Conservation (phyloP, 139 green algal species). For the Chlamydomonas sphaeroides region DNA sequence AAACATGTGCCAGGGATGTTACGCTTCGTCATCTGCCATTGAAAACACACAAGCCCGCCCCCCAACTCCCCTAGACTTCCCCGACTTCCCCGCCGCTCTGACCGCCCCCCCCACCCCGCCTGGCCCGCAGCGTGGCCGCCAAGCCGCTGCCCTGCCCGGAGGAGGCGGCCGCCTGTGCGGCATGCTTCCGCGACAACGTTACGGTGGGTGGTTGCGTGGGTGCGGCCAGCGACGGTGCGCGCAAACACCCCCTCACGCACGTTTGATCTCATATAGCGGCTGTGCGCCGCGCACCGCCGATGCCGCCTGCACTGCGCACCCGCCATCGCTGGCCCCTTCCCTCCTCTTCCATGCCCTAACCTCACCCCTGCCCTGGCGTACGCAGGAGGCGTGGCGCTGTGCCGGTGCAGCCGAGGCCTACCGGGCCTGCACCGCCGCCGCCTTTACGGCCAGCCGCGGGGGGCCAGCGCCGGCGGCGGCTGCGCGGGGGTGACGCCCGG, state of each 20-base stretch:
- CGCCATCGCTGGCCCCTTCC: not conserved
- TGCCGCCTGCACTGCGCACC: not conserved
- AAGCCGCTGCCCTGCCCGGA: conserved; percentile 22
- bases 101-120: not conserved
- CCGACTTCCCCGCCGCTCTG: not conserved
- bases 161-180: not conserved
- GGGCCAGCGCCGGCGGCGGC: no score
- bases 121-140: not conserved
- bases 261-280: not conserved
- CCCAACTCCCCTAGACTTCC: no score
- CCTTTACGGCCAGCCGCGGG: conserved; percentile 16
- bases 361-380: not conserved
- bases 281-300: no score
- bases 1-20: no score
- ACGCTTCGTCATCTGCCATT: no score
- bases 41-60: no score
- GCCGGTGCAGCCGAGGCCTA: not conserved
- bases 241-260: not conserved
- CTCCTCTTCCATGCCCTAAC: not conserved
- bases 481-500: no score
- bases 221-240: not conserved
- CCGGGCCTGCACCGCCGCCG: not conserved
- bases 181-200: conserved; percentile 18
- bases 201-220: not conserved
- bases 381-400: conserved; percentile 34